Evolutionary conservation across 225 moss, liverwort and hornwort species (phyloP).

Genomic region (Polytrichum formosum): DNA sequence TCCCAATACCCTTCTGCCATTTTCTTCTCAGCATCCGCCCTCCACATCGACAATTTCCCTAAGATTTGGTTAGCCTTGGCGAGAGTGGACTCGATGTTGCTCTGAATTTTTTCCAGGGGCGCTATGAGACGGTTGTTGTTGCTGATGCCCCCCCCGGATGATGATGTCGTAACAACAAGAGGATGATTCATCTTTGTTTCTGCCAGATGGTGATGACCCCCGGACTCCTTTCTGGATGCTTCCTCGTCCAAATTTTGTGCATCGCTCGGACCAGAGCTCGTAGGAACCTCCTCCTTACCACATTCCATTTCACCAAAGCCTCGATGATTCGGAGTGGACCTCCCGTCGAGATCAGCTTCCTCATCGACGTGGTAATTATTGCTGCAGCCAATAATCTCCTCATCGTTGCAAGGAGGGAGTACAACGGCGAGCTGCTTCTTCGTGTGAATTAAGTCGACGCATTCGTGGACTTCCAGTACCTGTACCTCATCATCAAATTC

Average conservation of each 20-base stretch:
- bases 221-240: neutral
- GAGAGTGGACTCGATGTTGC: conserved; percentile 33
- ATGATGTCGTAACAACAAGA: neutral
- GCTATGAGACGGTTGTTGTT: neutral
- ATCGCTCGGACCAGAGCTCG: conserved; percentile 1
- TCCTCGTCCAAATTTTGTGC: neutral
- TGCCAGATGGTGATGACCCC: neutral
- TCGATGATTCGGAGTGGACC: too few species aligned
- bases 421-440: too few species aligned
- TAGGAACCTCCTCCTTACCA: neutral
- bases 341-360: too few species aligned
- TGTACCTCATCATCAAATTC: too few species aligned
- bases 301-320: too few species aligned
- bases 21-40: conserved; percentile 35
- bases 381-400: too few species aligned
- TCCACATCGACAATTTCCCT: conserved; percentile 31
- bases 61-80: conserved; percentile 35
- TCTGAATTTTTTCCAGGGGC: conserved; percentile 29
- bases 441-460: too few species aligned
- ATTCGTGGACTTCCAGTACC: too few species aligned
- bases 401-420: too few species aligned
- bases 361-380: too few species aligned
- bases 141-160: neutral
- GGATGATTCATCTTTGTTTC: neutral
- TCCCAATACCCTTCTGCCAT: conserved; percentile 23